Percentiles rank a stretch among this genome's conserved stretches.
Conservation (phyloP, 257 asterid genomes). For the Salvia splendens region DNA sequence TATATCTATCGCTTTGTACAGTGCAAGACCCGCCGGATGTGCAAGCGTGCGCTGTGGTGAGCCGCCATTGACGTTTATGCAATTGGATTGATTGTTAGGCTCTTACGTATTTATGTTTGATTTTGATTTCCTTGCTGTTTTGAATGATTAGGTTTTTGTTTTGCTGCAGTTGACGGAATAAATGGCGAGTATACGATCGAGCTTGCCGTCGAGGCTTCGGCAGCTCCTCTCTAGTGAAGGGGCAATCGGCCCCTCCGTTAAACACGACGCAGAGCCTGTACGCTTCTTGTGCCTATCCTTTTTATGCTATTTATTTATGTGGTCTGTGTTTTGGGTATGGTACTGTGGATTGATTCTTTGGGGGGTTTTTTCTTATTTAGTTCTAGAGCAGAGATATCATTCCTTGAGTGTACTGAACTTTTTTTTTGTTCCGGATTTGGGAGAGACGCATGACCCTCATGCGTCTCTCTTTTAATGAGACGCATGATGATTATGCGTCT, state of each 20-base stretch:
- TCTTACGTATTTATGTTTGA: conserved; percentile 9
- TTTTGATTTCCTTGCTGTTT: conserved; percentile 22
- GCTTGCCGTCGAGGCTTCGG: conserved; percentile 90
- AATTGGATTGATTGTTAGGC: conserved; percentile 27
- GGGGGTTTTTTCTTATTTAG: too few relatives aligned
- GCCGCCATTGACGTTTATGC: conserved; percentile 14
- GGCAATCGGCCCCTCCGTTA: conserved; percentile 79
- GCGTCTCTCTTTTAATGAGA: too few relatives aligned
- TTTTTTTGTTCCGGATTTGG: too few relatives aligned
- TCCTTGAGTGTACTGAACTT: too few relatives aligned
- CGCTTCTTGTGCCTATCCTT: conserved; percentile 27
- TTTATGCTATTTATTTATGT: neutral
- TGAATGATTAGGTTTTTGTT: conserved; percentile 34
- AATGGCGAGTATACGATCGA: conserved; percentile 93
- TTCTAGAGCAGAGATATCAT: too few relatives aligned
- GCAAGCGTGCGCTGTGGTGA: conserved; percentile 42
- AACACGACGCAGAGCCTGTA: conserved; percentile 83
- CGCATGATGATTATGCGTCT: too few relatives aligned
- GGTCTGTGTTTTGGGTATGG: neutral
- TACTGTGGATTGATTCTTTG: conserved; percentile 1
- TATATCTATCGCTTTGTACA: conserved; percentile 30
- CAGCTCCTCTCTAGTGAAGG: conserved; percentile 84
- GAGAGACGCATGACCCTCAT: too few relatives aligned
- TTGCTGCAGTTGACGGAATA: conserved; percentile 49
- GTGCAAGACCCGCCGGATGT: conserved; percentile 51